Conservation (phyloP, 2,329 filamentous ascomycete species). For the Cladosporium austrohemisphaericum region DNA sequence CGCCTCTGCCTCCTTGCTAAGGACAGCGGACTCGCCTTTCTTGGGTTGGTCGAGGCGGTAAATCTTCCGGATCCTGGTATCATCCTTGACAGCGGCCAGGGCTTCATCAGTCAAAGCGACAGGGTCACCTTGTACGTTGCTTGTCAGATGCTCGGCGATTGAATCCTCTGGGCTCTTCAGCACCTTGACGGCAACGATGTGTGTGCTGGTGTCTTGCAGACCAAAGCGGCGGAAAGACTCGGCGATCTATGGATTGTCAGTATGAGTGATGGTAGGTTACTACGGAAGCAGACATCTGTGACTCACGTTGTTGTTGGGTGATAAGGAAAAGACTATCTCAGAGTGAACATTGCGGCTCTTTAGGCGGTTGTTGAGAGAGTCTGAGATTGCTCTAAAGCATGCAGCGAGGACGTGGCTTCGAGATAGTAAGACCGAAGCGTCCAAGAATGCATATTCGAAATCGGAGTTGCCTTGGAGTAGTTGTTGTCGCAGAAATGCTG, state of each 20-base stretch:
- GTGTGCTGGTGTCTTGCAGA: slow-evolving; percentile 64
- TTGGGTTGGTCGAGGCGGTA: slow-evolving; percentile 69
- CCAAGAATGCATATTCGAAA: slow-evolving; percentile 92
- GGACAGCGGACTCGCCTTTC: slow-evolving; percentile 29
- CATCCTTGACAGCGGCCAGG: slow-evolving; percentile 59
- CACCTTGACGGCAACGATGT: slow-evolving; percentile 80
- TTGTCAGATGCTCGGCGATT: slow-evolving; percentile 58
- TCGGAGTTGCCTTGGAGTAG: slow-evolving; percentile 77
- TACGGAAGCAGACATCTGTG: slow-evolving; percentile 13
- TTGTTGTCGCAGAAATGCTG: slow-evolving; percentile 73
- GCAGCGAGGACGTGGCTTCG: slow-evolving; percentile 70
- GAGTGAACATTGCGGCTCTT: slow-evolving; percentile 85
- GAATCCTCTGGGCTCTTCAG: slow-evolving; percentile 41
- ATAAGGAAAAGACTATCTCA: slow-evolving; percentile 78
- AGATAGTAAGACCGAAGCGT: slow-evolving; percentile 73
- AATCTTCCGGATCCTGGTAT: slow-evolving; percentile 70
- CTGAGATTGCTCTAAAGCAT: slow-evolving; percentile 71
- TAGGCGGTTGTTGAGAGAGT: slow-evolving; percentile 57
- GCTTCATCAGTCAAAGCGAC: slow-evolving; percentile 60
- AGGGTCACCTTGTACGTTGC: slow-evolving; percentile 59
- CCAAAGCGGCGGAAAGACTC: slow-evolving; percentile 90
- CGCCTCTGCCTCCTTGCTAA: slow-evolving; percentile 57
- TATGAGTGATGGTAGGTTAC: background rate
- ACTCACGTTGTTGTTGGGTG: slow-evolving; percentile 74
- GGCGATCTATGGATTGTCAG: slow-evolving; percentile 62